Base-by-base conservation (phyloP, 2,329 filamentous ascomycete species). In the Xylaria polymorpha region DNA sequence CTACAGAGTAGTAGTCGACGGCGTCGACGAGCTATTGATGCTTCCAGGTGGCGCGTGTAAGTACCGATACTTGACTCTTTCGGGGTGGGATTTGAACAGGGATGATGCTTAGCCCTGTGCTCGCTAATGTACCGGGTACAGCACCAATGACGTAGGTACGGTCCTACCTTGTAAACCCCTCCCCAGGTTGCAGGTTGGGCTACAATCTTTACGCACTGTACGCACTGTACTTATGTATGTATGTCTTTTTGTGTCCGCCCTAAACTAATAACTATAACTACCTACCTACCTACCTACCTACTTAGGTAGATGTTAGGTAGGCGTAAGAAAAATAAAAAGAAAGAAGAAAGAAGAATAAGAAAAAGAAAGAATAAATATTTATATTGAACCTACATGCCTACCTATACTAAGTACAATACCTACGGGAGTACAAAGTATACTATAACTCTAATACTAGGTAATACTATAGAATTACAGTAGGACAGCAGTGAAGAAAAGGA, bases 71-170 rank as follows among this genome's bases (percentile, higher is more conserved):
- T 71, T 71, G 59, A 7, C 62, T 43, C 22, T 15, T 56, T 61
- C 41, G 58, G 64, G 68, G 67, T 68, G 61, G 66, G 59, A 67
- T 61, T 61, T 29, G 32, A 53, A 32, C 72, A 72, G 64, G 71
- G 72, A 68, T 70, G 12, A 53, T 62, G 64, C 66, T 39, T 67
- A 65, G 64, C 71, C 64, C 61, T 70, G 71, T 51, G n/a, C 41
- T 72, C 71, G 71, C 70, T 72, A 69, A 72, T 71, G 71, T 74
- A 71, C 72, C 57, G 67, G 71, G 72, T 72, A 71, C 70, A 67
- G 64, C 56, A 69, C 60, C 55, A 70, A 74, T 74, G 73, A 74
- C 73, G 73, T 74, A 74, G 69, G 58, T 64, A 68, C 61, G 37
- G 64, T 50, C 57, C 66, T 59, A 65, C 63, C 71, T 44, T 67